Evolutionary conservation across 2,329 filamentous ascomycete genomes (phyloP).

Genomic region (Colletotrichum paranaense): DNA sequence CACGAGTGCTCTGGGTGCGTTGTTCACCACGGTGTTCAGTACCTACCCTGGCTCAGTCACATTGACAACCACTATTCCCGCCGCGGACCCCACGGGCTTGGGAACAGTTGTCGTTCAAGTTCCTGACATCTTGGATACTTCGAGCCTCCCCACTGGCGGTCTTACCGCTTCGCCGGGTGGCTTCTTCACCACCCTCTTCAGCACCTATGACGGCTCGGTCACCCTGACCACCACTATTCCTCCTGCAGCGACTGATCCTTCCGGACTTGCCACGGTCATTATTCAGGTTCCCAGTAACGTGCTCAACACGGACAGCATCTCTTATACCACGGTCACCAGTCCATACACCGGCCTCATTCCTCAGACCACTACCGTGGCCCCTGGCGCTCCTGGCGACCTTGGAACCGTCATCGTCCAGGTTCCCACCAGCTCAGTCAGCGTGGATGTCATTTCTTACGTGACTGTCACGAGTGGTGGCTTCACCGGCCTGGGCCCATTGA

Average conservation of each 20-base stretch:
- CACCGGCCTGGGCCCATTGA: background rate
- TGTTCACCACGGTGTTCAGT: slow-evolving; percentile 3
- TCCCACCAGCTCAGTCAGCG: background rate
- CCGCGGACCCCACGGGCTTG: background rate
- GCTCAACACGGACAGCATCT: background rate
- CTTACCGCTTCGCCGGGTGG: background rate
- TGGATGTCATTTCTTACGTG: background rate
- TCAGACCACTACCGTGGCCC: background rate
- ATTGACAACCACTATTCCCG: background rate
- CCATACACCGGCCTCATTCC: background rate
- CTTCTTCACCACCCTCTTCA: background rate
- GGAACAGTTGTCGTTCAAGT: background rate
- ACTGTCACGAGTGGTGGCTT: background rate
- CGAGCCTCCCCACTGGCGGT: background rate
- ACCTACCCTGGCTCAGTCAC: slow-evolving; percentile 5
- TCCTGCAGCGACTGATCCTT: background rate
- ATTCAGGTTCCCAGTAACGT: slow-evolving; percentile 8
- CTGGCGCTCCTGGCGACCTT: background rate
- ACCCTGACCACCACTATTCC: background rate
- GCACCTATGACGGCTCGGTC: slow-evolving; percentile 5
- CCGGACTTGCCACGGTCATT: background rate
- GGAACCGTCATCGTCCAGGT: slow-evolving; percentile 5
- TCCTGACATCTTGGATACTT: background rate
- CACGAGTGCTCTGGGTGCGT: background rate
- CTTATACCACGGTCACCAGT: slow-evolving; percentile 22